phyloP scores from a whole-genome alignment of 2,329 filamentous ascomycete genomes.

The Zymoseptoria passerinii region DNA sequence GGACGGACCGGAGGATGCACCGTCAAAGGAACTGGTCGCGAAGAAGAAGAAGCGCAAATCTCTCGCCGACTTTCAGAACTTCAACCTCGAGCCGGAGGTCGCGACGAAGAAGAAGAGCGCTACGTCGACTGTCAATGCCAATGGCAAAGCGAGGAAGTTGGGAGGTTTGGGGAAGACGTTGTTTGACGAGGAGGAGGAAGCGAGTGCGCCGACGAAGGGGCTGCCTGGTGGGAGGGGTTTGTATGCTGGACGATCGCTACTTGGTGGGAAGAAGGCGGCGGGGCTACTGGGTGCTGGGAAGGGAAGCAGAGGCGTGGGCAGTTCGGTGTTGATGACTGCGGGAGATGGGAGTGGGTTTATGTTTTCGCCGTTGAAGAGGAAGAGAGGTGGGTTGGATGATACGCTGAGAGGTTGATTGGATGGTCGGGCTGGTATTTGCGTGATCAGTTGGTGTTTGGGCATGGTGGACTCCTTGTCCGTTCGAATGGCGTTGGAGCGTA shows the following conservation, averaged over 20 bases:
- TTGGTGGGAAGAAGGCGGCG: constrained; percentile 25
- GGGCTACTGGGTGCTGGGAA: constrained; percentile 19
- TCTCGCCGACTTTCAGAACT: constrained; percentile 38
- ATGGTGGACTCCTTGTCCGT: too few species aligned
- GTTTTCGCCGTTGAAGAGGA: constrained; percentile 32
- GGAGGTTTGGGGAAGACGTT: constrained; percentile 32
- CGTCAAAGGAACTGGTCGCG: constrained; percentile 23
- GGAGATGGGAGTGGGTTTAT: constrained; percentile 31
- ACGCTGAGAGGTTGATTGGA: constrained; percentile 22
- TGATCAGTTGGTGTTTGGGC: not conserved
- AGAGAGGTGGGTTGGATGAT: constrained; percentile 27
- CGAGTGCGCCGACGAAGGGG: constrained; percentile 18
- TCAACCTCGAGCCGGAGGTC: constrained; percentile 25
- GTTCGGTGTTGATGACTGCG: constrained; percentile 23
- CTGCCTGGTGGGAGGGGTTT: constrained; percentile 10
- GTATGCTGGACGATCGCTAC: constrained; percentile 15
- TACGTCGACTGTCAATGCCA: constrained; percentile 6
- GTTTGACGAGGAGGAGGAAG: constrained; percentile 34
- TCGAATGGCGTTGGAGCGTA: not conserved
- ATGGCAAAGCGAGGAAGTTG: constrained; percentile 31
- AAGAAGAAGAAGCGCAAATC: constrained; percentile 36
- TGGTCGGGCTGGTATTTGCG: not conserved
- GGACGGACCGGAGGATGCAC: constrained; percentile 29
- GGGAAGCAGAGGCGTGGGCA: constrained; percentile 7
- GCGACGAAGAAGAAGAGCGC: constrained; percentile 20